These are phyloP conservation scores for Solanum virginianum DNA, from an alignment of 257 asterid species.

Conservation along the genomic window DNA sequence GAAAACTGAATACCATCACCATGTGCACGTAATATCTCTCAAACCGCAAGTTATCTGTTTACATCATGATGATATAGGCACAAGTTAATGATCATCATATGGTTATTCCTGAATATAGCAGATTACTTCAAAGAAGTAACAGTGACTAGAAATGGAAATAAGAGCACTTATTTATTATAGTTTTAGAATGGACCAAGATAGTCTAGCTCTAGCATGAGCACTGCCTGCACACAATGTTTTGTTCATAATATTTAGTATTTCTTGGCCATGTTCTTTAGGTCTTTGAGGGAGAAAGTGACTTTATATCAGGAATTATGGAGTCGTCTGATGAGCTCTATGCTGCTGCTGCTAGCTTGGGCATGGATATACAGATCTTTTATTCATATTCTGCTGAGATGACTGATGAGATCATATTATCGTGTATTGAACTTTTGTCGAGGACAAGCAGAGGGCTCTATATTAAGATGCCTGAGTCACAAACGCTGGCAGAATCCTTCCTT, in stretches of 20 bases:
- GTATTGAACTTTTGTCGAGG: slow-evolving; percentile 50
- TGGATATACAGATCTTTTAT: slow-evolving; percentile 66
- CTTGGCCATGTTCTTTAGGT: slow-evolving; percentile 34
- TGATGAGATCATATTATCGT: slow-evolving; percentile 67
- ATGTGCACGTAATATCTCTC: not conserved
- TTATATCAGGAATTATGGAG: slow-evolving; percentile 67
- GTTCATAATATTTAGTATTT: not conserved
- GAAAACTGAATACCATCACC: not conserved
- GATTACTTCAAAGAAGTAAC: not conserved
- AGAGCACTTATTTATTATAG: not conserved
- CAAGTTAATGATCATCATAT: not conserved
- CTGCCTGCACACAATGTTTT: not conserved
- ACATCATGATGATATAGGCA: not conserved
- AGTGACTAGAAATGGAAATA: not conserved
- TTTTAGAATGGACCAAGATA: not conserved
- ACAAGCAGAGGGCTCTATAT: slow-evolving; percentile 43
- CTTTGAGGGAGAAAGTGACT: slow-evolving; percentile 77
- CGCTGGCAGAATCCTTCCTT: slow-evolving; percentile 83
- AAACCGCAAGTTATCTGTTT: not conserved
- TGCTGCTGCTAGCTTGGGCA: slow-evolving; percentile 90
- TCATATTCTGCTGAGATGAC: slow-evolving; percentile 78
- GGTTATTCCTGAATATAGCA: not conserved
- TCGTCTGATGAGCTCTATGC: slow-evolving; percentile 93
- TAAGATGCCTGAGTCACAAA: slow-evolving; percentile 68
- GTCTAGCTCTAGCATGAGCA: not conserved